Evolutionary conservation across 257 asterid genomes (phyloP).

Genomic region (Buddleja alternifolia): DNA sequence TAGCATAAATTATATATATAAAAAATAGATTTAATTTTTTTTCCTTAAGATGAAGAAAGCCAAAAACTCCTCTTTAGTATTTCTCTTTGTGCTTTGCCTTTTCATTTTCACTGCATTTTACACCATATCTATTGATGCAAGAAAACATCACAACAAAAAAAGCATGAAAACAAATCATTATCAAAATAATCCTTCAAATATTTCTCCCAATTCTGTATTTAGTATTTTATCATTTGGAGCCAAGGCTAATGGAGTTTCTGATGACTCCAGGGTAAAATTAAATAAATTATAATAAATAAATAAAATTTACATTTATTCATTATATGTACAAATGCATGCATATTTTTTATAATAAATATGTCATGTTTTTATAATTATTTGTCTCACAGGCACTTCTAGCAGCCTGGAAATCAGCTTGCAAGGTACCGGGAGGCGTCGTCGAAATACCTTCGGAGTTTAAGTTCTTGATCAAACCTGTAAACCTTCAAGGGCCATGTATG

Average conservation of each 20-base stretch:
- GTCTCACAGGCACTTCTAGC: constrained; percentile 57
- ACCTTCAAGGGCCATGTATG: constrained; percentile 79
- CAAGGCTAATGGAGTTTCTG: constrained; percentile 65
- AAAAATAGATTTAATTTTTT: too few species aligned
- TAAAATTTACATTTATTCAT: too few species aligned
- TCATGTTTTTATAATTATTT: background rate
- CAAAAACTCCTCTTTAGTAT: constrained; percentile 28
- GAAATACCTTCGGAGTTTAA: constrained; percentile 51
- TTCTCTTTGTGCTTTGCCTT: constrained; percentile 39
- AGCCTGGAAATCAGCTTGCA: constrained; percentile 80
- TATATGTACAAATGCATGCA: background rate
- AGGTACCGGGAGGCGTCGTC: constrained; percentile 52
- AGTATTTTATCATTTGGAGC: constrained; percentile 72
- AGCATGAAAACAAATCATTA: constrained; percentile 40
- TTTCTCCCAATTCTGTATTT: constrained; percentile 36
- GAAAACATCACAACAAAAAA: constrained; percentile 43
- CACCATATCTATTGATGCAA: constrained; percentile 42
- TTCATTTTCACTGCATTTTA: constrained; percentile 32
- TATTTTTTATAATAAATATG: background rate
- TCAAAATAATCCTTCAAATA: constrained; percentile 20
- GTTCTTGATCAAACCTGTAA: constrained; percentile 67
- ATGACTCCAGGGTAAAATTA: constrained; percentile 62
- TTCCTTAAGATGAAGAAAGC: constrained; percentile 41
- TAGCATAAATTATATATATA: too few species aligned
- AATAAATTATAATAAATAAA: too few species aligned